Conservation (phyloP, 2,329 filamentous ascomycete species). For the Nemania abortiva region DNA sequence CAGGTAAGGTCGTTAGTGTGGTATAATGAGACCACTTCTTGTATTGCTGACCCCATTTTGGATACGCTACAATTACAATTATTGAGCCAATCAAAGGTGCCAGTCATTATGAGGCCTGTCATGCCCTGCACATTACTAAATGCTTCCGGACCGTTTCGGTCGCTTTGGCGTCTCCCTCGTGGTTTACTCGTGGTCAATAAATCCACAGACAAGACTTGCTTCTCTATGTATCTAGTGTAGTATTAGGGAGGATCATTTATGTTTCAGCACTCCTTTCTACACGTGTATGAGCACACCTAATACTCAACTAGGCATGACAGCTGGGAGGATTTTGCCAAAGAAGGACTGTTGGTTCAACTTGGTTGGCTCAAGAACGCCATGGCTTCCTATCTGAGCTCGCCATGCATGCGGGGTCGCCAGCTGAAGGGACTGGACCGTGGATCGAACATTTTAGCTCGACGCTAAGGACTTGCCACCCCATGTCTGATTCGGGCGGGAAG, state of each 20-base stretch:
- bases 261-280: constrained; percentile 15
- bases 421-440: constrained; percentile 14
- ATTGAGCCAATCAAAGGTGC: constrained; percentile 15
- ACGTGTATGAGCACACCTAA: not conserved
- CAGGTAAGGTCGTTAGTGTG: constrained; percentile 2
- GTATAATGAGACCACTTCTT: constrained; percentile 20
- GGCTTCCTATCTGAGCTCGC: constrained; percentile 20
- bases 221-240: not conserved
- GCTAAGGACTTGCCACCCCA: constrained; percentile 7
- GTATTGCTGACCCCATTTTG: constrained; percentile 23
- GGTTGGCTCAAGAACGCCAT: not conserved
- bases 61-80: constrained; percentile 1
- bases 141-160: not conserved
- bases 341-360: not conserved
- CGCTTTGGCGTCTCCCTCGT: not conserved
- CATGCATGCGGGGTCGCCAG: constrained; percentile 29
- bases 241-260: constrained; percentile 12
- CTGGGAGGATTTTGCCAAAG: constrained; percentile 7
- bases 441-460: constrained; percentile 12
- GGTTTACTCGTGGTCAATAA: not conserved
- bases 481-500: constrained; percentile 7
- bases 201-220: not conserved
- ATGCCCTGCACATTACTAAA: not conserved
- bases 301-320: constrained; percentile 10
- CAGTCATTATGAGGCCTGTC: not conserved